A percentile compares a stretch with the other conserved stretches of the same genome.
Evolutionary conservation across 1,139 yeast species (phyloP).

Genomic region (Hemisphaericaspora xylofermentans): DNA sequence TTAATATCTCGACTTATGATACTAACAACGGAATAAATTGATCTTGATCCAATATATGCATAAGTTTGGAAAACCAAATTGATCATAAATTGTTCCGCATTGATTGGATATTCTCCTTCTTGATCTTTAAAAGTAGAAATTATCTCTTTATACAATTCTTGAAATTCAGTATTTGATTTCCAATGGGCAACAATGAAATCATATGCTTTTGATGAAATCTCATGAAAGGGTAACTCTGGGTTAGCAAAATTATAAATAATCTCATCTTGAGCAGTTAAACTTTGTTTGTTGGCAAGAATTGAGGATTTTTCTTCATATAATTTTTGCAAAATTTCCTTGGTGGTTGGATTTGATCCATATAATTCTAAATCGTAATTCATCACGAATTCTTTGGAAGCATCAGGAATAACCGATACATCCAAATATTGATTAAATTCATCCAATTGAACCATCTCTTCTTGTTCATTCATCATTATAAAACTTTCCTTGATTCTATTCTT

Average conservation of each 20-base stretch:
- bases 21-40: conserved; percentile 81
- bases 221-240: conserved; percentile 38
- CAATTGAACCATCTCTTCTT: conserved; percentile 25
- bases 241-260: conserved; percentile 38
- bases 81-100: conserved; percentile 48
- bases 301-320: conserved; percentile 34
- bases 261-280: conserved; percentile 42
- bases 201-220: conserved; percentile 38
- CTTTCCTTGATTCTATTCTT: conserved; percentile 72
- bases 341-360: conserved; percentile 33
- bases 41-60: conserved; percentile 84
- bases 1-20: conserved; percentile 59
- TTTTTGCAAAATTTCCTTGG: conserved; percentile 27
- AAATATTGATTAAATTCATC: conserved; percentile 66
- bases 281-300: conserved; percentile 24
- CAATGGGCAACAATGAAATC: conserved; percentile 44
- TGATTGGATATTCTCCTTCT: conserved; percentile 13
- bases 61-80: conserved; percentile 69
- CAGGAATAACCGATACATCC: conserved; percentile 39
- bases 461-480: conserved; percentile 49
- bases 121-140: conserved; percentile 21
- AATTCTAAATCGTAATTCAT: conserved; percentile 38
- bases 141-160: conserved; percentile 33
- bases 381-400: conserved; percentile 27
- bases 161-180: conserved; percentile 41